Evolutionary conservation across 257 asterid genomes (phyloP).

Genomic region (Hygrophila difformis): DNA sequence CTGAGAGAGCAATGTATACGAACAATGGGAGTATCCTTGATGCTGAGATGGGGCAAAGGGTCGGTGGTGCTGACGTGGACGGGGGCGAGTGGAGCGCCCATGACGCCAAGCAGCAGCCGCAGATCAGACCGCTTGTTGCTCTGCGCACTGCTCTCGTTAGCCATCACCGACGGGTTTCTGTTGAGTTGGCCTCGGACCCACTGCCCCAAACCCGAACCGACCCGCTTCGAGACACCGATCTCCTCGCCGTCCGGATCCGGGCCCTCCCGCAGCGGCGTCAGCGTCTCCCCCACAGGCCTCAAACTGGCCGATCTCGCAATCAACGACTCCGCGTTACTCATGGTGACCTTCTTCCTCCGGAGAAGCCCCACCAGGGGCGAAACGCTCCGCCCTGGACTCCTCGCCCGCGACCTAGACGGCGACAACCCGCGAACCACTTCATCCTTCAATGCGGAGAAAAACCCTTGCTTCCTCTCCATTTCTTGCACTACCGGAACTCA

Average conservation of each 20-base stretch:
- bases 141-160: conserved; percentile 29
- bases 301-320: conserved; percentile 66
- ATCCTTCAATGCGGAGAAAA: conserved; percentile 77
- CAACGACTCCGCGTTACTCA: conserved; percentile 24
- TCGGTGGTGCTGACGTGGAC: conserved; percentile 73
- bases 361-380: conserved; percentile 62
- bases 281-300: conserved; percentile 58
- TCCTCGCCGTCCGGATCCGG: conserved; percentile 67
- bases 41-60: conserved; percentile 87
- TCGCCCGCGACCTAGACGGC: conserved; percentile 71
- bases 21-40: conserved; percentile 88
- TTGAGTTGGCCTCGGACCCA: conserved; percentile 67
- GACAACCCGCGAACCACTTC: conserved; percentile 87
- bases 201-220: conserved; percentile 55
- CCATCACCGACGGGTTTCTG: conserved; percentile 51
- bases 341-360: conserved; percentile 41
- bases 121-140: conserved; percentile 64
- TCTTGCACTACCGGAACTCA: not conserved
- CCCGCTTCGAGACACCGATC: conserved; percentile 48
- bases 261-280: conserved; percentile 73
- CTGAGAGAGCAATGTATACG: conserved; percentile 3
- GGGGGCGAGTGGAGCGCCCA: conserved; percentile 97
- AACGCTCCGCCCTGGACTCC: conserved; percentile 61
- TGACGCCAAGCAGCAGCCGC: conserved; percentile 80
- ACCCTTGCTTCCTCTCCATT: conserved; percentile 89